Evolutionary conservation across 202 grass and related monocot species (phyloP), one percentile per base, ranked within the genome.

Genomic region (Elaeis oleifera): DNA sequence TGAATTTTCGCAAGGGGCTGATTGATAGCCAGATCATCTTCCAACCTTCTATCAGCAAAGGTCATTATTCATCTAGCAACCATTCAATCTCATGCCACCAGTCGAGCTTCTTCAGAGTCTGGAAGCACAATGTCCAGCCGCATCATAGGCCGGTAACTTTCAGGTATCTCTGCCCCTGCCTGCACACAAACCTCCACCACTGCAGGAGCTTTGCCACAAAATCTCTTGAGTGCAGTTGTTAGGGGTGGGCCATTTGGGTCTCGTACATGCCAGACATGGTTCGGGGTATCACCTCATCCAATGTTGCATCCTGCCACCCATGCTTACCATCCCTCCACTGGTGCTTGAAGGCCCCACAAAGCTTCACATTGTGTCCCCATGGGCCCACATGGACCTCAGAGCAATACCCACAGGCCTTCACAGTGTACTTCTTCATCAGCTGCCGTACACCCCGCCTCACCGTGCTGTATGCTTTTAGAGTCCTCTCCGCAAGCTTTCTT

Each of bases 271-370:
- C 87, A 90, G 48, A 88, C 91, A 14, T 91, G 85, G 58, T 96
- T 91, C 0, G 79, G 91, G 84, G 91, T 32, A 91, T 70, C 51
- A 90, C 84, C 84, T 97, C 88, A 9, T 97, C 84, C 5, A 79
- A 52, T 23, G 79, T 84, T 0, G 87, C 81, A 13, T 97, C 92
- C 64, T 97, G 92, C 92, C 92, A 96, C 39, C 92, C 92, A 3
- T 91, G 87, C 54, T 96, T 96, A 18, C 92, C 92, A 1, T 97
- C 87, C 16, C 88, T 72, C 88, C 87, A 91, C 57, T 97, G 92
- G 68, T 97, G 92, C 77, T 91, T 97, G 84, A 88, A 96, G 61
- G 87, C 87, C n/a, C 92, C 87, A 0, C 92, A 91, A 39, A 87
- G 85, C 72, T 97, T 91, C 52, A 71, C 87, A 74, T 96, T 85